phyloP scores from a whole-genome alignment of 2,329 filamentous ascomycete species.

The Alternaria gaisen region DNA sequence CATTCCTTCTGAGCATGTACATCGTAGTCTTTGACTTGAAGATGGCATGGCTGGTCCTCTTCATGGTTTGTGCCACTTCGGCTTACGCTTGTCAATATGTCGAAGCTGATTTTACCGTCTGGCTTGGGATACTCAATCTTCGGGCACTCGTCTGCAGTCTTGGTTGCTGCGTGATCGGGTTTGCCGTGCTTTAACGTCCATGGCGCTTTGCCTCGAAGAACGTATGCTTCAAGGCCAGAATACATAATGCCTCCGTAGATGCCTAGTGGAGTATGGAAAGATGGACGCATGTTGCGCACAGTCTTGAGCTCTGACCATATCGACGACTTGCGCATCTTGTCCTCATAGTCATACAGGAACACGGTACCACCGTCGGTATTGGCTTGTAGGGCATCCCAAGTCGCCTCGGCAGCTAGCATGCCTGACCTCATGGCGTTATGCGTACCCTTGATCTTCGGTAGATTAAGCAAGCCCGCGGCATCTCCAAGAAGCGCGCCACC shows the following conservation, averaged over 20 bases:
- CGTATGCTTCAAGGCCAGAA: conserved; percentile 88
- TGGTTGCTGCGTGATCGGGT: conserved; percentile 80
- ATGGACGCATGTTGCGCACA: conserved; percentile 96
- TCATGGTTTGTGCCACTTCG: conserved; percentile 98
- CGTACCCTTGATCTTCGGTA: conserved; percentile 98
- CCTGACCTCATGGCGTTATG: conserved; percentile 98
- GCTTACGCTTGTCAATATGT: conserved; percentile 94
- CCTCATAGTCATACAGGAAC: conserved; percentile 95
- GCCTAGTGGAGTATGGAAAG: conserved; percentile 87
- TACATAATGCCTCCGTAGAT: conserved; percentile 91
- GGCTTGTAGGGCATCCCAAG: conserved; percentile 75
- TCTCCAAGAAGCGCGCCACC: conserved; percentile 95
- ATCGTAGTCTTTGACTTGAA: conserved; percentile 96
- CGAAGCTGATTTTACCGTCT: conserved; percentile 92
- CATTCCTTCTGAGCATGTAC: conserved; percentile 83
- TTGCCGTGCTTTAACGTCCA: conserved; percentile 92
- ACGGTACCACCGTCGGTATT: conserved; percentile 71
- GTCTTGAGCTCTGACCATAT: conserved; percentile 96
- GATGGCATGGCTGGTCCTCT: conserved; percentile 95
- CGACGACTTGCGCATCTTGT: conserved; percentile 80
- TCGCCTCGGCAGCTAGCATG: conserved; percentile 93
- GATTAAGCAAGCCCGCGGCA: conserved; percentile 94
- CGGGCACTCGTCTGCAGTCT: conserved; percentile 76
- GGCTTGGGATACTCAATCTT: conserved; percentile 98
- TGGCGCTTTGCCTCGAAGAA: conserved; percentile 84